Evolutionary conservation across 1,139 yeast genomes (phyloP), one percentile per base, ranked within the genome.

Genomic region (Yamadazyma mexicana): DNA sequence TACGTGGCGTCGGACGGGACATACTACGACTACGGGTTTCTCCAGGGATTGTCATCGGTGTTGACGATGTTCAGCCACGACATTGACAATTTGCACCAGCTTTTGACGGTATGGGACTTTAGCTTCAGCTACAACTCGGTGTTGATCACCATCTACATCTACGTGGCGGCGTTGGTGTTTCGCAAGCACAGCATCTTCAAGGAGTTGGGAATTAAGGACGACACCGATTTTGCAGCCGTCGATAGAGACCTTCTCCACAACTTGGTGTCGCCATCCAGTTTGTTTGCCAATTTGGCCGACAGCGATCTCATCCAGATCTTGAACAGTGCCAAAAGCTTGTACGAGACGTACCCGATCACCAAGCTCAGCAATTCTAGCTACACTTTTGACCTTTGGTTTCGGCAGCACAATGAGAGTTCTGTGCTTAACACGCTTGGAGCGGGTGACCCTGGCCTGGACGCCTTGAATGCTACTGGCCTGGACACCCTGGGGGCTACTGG

Each of bases 41-140:
- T 75, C 51, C 76, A 61, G 42, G 87, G 88, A 0, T 60, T 92
- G 9, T 84, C 96, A 10, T 77, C 94, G 1, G 66, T 91, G 1
- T 68, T 92, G 34, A 88, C 98, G 0, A 53, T 87, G 35, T 87
- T 82, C 59, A 70, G 94, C 11, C 98, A 92, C 59, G 92, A 88
- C 48, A 54, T 85, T 24, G 58, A 65, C 16, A 66, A 71, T 35
- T 61, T 75, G 34, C 64, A 66, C n/a, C 77, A 77, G 25, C 59
- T 83, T 12, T 62, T 80, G 37, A 58, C 68, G 4, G 55, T 87
- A 4, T 84, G 89, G 79, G 94, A 85, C 56, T 77, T 71, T 44
- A 63, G 79, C 9, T 59, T 86, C 35, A 69, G 80, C 26, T 66
- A 74, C 39, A 66, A 65, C 15, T 66, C 80, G 1, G 66, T 68